Evolutionary conservation across 345 rosid genomes (phyloP).

Genomic region (Lenwebbia sp.): DNA sequence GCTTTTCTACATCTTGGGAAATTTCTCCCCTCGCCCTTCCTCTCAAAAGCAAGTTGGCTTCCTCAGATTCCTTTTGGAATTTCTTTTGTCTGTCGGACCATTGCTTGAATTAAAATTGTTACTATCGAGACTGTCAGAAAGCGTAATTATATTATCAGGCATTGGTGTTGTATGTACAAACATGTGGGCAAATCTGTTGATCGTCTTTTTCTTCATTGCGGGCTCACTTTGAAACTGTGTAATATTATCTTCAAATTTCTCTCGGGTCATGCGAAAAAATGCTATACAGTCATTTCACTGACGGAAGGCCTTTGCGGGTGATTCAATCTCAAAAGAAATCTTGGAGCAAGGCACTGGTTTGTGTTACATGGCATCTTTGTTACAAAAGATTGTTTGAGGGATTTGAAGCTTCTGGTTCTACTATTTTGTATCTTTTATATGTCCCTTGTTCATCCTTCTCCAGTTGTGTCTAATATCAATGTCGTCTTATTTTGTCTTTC

Average conservation of each 20-base stretch:
- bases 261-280: not conserved
- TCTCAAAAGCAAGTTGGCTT: not conserved
- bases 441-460: not conserved
- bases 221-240: not conserved
- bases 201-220: not conserved
- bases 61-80: not conserved
- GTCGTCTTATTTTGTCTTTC: not conserved
- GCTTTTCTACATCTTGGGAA: not conserved
- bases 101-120: not conserved
- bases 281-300: not conserved
- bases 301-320: not conserved
- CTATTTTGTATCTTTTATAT: not conserved
- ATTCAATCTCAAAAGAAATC: not conserved
- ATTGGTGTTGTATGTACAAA: not conserved
- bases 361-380: not conserved
- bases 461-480: not conserved
- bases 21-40: not conserved
- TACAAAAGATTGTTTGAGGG: not conserved
- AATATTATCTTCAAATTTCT: not conserved
- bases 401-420: not conserved
- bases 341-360: not conserved
- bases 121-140: not conserved
- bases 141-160: not conserved
- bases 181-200: not conserved
- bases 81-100: not conserved